Evolutionary conservation across 768 basidiomycete species (phyloP).

Genomic region (Heimioporus sp.): DNA sequence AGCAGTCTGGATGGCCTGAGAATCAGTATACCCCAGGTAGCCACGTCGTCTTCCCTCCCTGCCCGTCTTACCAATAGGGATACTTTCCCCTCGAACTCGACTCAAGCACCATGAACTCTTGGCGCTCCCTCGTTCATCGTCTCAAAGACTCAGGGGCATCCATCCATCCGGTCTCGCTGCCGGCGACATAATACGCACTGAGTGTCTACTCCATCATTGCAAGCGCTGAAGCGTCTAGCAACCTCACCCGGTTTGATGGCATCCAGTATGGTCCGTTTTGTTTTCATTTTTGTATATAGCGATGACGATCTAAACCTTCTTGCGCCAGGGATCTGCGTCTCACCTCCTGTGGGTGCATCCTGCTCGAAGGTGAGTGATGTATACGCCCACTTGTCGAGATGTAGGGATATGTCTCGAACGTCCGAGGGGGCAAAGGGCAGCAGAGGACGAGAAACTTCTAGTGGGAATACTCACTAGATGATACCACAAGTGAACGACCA

Average conservation of each 20-base stretch:
- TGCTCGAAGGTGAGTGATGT: constrained; percentile 49
- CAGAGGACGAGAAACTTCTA: too few species aligned
- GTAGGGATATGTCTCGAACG: too few species aligned
- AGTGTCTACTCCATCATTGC: constrained; percentile 97
- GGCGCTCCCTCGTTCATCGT: constrained; percentile 44
- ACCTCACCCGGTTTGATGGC: constrained; percentile 87
- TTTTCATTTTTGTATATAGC: too few species aligned
- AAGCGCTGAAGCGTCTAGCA: constrained; percentile 90
- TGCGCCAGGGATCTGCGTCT: constrained; percentile 48
- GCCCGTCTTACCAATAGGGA: constrained; percentile 45
- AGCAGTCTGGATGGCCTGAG: constrained; percentile 49
- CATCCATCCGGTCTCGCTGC: constrained; percentile 72
- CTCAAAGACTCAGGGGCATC: constrained; percentile 57
- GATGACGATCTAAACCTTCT: too few species aligned
- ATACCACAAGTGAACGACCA: too few species aligned
- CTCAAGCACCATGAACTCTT: constrained; percentile 38
- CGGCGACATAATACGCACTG: constrained; percentile 66
- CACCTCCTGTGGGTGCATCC: constrained; percentile 41
- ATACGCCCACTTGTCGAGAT: constrained; percentile 64
- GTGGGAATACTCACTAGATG: too few species aligned
- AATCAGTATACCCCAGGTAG: constrained; percentile 75
- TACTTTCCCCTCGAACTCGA: constrained; percentile 76
- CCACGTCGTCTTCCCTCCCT: neutral
- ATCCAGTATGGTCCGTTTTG: constrained; percentile 69
- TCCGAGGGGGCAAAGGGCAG: too few species aligned